These are phyloP conservation scores for Priceomyces carsonii DNA, from an alignment of 805 yeast genomes.

Conservation along the genomic window DNA sequence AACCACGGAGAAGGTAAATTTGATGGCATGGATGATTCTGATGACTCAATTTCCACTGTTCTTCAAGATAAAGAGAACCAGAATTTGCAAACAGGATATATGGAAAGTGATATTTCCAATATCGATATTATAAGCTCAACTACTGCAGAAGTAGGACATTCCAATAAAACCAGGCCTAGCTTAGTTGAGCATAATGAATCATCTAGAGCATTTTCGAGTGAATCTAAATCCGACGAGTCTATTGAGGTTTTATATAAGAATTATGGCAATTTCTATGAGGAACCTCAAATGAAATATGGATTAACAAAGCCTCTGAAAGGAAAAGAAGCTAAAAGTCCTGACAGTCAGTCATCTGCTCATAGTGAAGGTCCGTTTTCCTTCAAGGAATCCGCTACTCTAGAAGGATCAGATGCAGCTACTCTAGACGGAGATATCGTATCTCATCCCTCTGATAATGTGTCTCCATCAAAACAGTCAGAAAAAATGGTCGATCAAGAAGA, in stretches of 20 bases:
- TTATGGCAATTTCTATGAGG: slow-evolving; percentile 16
- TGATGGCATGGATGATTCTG: slow-evolving; percentile 20
- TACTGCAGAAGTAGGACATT: slow-evolving; percentile 28
- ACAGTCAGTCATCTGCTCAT: too few relatives aligned
- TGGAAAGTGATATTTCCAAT: slow-evolving; percentile 24
- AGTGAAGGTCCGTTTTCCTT: too few relatives aligned
- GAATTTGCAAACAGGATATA: slow-evolving; percentile 11
- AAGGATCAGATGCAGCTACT: too few relatives aligned
- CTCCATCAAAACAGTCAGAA: too few relatives aligned
- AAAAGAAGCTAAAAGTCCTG: too few relatives aligned
- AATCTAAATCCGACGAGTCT: slow-evolving; percentile 11
- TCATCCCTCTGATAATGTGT: too few relatives aligned
- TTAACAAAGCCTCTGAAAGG: too few relatives aligned
- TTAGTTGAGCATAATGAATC: slow-evolving; percentile 16
- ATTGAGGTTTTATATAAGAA: slow-evolving; percentile 27
- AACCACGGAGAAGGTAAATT: slow-evolving; percentile 16
- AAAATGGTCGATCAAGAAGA: too few relatives aligned
- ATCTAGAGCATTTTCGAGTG: slow-evolving; percentile 29
- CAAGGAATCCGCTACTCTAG: too few relatives aligned
- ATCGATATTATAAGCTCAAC: slow-evolving; percentile 28
- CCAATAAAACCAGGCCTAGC: slow-evolving; percentile 24
- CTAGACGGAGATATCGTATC: too few relatives aligned
- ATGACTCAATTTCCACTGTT: slow-evolving; percentile 12
- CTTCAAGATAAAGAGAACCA: slow-evolving; percentile 8
- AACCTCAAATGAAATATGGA: too few relatives aligned